Conservation (phyloP, 2,329 filamentous ascomycete species). For the Esteya vermicola region DNA sequence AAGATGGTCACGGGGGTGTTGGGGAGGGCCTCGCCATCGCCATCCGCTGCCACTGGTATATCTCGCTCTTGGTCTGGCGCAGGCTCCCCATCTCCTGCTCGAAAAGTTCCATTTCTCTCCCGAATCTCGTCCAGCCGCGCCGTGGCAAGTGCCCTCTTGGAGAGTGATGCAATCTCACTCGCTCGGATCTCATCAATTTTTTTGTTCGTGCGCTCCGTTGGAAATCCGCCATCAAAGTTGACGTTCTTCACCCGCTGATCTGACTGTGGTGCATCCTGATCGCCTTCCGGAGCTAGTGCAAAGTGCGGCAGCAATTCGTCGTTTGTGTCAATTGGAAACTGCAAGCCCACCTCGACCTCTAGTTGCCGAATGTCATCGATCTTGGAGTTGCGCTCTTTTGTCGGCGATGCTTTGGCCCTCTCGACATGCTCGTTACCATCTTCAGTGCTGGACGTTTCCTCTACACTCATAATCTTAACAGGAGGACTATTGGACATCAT, state of each 20-base stretch:
- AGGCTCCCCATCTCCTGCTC: constrained; percentile 16
- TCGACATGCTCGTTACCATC: too few relatives aligned
- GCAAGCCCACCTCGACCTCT: constrained; percentile 9
- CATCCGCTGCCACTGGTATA: constrained; percentile 8
- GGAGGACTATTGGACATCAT: constrained; percentile 43
- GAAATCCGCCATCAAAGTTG: not conserved
- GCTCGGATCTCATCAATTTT: constrained; percentile 33
- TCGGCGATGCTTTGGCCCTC: not conserved
- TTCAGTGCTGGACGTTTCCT: not conserved
- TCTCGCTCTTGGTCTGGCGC: not conserved
- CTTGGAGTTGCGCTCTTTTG: constrained; percentile 21
- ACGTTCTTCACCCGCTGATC: not conserved
- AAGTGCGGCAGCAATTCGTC: not conserved
- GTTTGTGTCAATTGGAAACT: constrained; percentile 9
- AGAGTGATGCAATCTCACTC: constrained; percentile 26
- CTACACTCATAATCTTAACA: constrained; percentile 19
- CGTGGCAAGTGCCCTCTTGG: constrained; percentile 31
- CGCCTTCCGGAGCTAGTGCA: not conserved
- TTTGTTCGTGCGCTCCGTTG: constrained; percentile 20
- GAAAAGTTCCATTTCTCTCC: constrained; percentile 28
- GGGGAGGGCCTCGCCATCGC: constrained; percentile 19
- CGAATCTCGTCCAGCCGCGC: constrained; percentile 38
- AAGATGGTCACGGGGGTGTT: constrained; percentile 27
- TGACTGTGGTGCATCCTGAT: not conserved
- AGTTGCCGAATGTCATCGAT: constrained; percentile 26